Conservation (phyloP, 2,329 filamentous ascomycete species). For the Sarocladium oryzae region DNA sequence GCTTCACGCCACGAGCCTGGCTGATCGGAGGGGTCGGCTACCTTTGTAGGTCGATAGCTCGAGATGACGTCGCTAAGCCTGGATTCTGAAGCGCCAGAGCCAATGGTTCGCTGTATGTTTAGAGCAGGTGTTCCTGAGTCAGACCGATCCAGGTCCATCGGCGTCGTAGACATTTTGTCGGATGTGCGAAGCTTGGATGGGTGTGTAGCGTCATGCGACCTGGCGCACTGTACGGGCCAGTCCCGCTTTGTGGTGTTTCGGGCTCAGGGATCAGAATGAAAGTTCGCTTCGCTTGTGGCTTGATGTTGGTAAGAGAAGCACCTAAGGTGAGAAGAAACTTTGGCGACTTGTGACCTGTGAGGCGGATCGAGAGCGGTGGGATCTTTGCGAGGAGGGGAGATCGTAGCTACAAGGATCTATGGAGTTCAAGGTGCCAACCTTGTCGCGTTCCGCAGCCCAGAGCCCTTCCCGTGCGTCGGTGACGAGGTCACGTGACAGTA, state of each 20-base stretch:
- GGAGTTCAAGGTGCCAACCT: no score
- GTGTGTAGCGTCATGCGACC: constrained; percentile 2
- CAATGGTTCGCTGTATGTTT: constrained; percentile 44
- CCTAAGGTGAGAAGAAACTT: no score
- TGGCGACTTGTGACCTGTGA: no score
- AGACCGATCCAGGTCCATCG: constrained; percentile 50
- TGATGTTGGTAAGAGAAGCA: no score
- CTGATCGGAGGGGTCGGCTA: constrained; percentile 30
- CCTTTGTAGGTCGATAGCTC: constrained; percentile 74
- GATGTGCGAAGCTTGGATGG: constrained; percentile 1
- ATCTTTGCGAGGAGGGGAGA: no score
- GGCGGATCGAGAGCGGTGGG: no score
- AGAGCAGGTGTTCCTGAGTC: constrained; percentile 34
- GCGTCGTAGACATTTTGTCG: constrained; percentile 29
- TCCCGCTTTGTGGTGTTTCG: not conserved
- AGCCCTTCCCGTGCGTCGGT: no score
- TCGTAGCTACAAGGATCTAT: no score
- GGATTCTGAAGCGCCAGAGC: constrained; percentile 41
- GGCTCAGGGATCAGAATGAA: no score
- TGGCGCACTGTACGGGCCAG: not conserved
- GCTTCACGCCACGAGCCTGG: not conserved
- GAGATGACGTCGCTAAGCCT: constrained; percentile 73
- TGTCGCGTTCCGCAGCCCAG: no score
- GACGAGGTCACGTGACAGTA: no score
- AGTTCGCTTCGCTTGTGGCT: no score